Evolutionary conservation across 2,329 filamentous ascomycete genomes (phyloP), one percentile per base, ranked within the genome.

Genomic region (Apiospora saccharicola): DNA sequence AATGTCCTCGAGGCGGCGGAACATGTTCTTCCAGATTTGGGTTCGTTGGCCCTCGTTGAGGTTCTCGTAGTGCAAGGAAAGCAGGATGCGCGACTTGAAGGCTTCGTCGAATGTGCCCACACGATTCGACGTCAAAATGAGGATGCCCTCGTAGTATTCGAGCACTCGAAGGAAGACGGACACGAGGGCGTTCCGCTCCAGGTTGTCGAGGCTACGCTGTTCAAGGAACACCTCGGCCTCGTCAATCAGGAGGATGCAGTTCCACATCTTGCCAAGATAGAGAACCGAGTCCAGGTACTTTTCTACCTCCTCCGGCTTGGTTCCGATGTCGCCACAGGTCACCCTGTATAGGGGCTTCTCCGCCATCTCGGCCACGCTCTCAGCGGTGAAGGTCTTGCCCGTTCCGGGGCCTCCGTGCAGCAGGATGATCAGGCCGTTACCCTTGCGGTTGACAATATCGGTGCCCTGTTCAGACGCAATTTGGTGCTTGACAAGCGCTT

Each of bases 361-460:
- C 14, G 77, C 77, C 49, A 77, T 74, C 67, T 81, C 85, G 16
- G 84, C 81, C 6, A 83, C 79, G 7, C 80, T 79, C 71, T 83
- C 79, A 1, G 81, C 82, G 0, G 81, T 83, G 14, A 75, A 71
- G 0, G 76, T 78, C 49, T 78, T 78, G 0, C 76, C 77, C 0
- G 76, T 78, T 0, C 77, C 75, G 1, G 76, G 76, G 4, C 72
- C 70, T 0, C 76, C 76, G 6, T 44, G 83, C 7, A 87, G 80
- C 0, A 87, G 80, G 30, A 86, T 79, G 70, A 86, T 82, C 13
- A 86, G 79, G 3, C 85, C 85, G 43, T 83, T 44, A 1, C 76
- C 76, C 53, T 77, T 76, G 16, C 75, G 74, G 24, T 70, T 70
- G 22, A 76, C 71, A 0, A 76, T 46, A 14, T 76, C 71, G 4